These are phyloP conservation scores for Macrolepiota dolichaula DNA, from an alignment of 768 basidiomycete species.

Conservation along the genomic window DNA sequence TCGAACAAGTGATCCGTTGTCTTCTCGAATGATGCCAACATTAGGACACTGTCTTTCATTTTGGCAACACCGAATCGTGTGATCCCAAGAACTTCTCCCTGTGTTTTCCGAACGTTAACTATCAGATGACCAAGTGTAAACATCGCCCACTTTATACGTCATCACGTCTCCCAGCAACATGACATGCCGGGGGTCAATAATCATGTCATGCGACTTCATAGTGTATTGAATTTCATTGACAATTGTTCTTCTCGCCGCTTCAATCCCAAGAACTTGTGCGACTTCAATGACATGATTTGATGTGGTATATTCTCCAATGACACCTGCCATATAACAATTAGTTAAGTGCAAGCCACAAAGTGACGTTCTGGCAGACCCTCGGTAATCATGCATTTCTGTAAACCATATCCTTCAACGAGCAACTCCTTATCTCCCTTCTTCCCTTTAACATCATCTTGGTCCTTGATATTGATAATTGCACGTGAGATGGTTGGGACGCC, in stretches of 20 bases:
- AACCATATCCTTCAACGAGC: slow-evolving; percentile 94
- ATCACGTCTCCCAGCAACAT: slow-evolving; percentile 99
- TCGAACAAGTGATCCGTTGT: slow-evolving; percentile 99
- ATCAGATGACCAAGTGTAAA: neutral
- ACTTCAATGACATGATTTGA: slow-evolving; percentile 99
- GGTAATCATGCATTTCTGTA: slow-evolving; percentile 95
- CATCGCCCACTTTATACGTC: slow-evolving; percentile 79
- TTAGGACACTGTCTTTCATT: slow-evolving; percentile 99
- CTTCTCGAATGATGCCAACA: slow-evolving; percentile 99
- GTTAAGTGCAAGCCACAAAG: slow-evolving; percentile 10
- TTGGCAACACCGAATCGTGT: slow-evolving; percentile 99
- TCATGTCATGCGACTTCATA: slow-evolving; percentile 97
- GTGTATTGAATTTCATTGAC: slow-evolving; percentile 97
- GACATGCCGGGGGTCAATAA: slow-evolving; percentile 96
- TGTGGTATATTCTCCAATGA: slow-evolving; percentile 87
- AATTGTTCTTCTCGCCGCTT: slow-evolving; percentile 91
- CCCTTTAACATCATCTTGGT: slow-evolving; percentile 74
- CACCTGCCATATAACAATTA: slow-evolving; percentile 50
- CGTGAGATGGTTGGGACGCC: slow-evolving; percentile 86
- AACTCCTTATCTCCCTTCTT: slow-evolving; percentile 89
- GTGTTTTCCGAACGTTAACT: slow-evolving; percentile 7
- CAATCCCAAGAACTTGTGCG: slow-evolving; percentile 93
- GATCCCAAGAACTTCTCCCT: slow-evolving; percentile 98
- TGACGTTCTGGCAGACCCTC: slow-evolving; percentile 56
- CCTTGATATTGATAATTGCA: slow-evolving; percentile 95